These are phyloP conservation scores for Ceratocystis variospora DNA, from an alignment of 2,329 filamentous ascomycete genomes.

Conservation along the genomic window DNA sequence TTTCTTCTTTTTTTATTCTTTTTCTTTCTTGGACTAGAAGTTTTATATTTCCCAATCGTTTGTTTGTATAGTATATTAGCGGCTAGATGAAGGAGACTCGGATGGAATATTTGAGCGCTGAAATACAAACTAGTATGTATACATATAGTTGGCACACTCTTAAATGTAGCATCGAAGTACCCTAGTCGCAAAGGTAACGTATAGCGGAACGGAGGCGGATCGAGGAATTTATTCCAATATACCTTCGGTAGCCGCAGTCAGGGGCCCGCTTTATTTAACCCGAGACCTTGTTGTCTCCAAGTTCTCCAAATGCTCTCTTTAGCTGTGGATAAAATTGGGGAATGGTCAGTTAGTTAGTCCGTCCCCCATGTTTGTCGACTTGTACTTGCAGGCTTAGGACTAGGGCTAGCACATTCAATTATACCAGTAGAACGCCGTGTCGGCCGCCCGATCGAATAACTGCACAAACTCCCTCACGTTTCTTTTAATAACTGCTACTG, in stretches of 20 bases:
- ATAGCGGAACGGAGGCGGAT: not conserved
- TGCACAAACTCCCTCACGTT: no score
- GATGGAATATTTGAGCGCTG: not conserved
- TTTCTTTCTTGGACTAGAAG: conserved; percentile 23
- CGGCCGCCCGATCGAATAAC: no score
- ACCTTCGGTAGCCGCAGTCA: not conserved
- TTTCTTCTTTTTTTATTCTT: no score
- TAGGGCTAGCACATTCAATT: no score
- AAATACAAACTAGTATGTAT: not conserved
- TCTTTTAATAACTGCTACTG: no score
- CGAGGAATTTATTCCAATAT: not conserved
- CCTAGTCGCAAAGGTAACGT: no score
- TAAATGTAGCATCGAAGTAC: no score
- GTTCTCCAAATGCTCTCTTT: not conserved
- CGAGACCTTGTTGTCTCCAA: not conserved
- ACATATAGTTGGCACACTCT: no score
- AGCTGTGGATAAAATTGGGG: not conserved
- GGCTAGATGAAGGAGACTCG: not conserved
- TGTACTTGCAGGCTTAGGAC: no score
- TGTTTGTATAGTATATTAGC: not conserved
- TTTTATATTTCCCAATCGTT: not conserved
- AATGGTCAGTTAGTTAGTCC: no score
- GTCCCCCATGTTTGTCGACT: no score
- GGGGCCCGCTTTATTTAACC: not conserved
- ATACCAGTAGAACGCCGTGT: no score